A percentile compares a stretch with the other conserved stretches of the same genome.
phyloP scores from a whole-genome alignment of 1,284 basidiomycete species.

The Violaceomyces palustris region DNA sequence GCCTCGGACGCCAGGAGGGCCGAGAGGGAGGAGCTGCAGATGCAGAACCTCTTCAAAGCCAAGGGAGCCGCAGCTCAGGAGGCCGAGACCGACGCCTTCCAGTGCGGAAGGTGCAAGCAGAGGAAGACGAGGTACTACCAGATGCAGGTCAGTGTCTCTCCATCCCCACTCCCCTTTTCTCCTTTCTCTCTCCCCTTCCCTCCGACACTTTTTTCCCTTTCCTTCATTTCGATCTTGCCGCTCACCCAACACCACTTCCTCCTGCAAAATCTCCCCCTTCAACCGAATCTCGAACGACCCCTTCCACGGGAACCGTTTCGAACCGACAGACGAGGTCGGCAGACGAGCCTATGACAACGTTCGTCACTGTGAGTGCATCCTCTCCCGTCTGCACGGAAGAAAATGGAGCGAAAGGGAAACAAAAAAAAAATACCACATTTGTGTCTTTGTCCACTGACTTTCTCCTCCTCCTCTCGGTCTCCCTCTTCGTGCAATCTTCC shows the following conservation, averaged over 20 bases:
- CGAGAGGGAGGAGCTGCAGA: constrained; percentile 65
- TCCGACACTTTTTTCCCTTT: background rate
- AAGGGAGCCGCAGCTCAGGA: constrained; percentile 74
- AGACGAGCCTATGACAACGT: constrained; percentile 45
- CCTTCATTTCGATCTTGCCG: background rate
- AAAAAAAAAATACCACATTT: background rate
- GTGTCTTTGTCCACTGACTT: background rate
- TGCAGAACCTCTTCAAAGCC: constrained; percentile 77
- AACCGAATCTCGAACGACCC: too few relatives aligned
- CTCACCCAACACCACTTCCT: too few relatives aligned
- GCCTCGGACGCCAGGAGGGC: constrained; percentile 83
- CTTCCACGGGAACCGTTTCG: too few relatives aligned
- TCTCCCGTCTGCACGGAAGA: constrained; percentile 2
- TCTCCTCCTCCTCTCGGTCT: too few relatives aligned
- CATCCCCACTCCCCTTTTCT: background rate
- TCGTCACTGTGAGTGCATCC: background rate
- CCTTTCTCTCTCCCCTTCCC: background rate
- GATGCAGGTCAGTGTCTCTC: constrained; percentile 32
- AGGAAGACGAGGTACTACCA: constrained; percentile 50
- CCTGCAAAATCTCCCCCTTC: too few relatives aligned
- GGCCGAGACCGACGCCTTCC: constrained; percentile 97
- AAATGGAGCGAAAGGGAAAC: constrained; percentile 5
- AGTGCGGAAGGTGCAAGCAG: constrained; percentile 75
- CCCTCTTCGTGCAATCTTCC: too few relatives aligned
- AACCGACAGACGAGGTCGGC: constrained; percentile 39